phyloP scores from a whole-genome alignment of 2,329 filamentous ascomycete genomes.

The Calonectria montana region DNA sequence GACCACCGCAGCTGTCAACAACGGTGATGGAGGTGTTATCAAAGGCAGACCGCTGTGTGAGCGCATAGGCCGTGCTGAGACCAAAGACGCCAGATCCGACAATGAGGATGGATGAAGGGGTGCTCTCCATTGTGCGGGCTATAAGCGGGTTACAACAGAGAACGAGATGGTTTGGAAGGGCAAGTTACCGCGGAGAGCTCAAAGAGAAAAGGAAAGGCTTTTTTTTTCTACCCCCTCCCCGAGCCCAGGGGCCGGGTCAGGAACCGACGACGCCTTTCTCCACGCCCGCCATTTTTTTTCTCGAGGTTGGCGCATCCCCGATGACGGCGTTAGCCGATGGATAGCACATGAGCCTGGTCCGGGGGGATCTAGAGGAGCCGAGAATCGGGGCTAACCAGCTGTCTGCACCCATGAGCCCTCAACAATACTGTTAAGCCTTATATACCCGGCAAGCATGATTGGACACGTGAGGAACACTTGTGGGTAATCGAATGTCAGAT shows the following conservation, averaged over 20 bases:
- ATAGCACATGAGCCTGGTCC: slow-evolving; percentile 23
- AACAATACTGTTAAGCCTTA: slow-evolving; percentile 13
- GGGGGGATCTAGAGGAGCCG: slow-evolving; percentile 25
- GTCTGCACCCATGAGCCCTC: neutral
- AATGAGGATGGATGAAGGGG: slow-evolving; percentile 69
- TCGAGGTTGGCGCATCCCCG: slow-evolving; percentile 33
- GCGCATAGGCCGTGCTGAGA: slow-evolving; percentile 71
- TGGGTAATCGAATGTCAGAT: neutral
- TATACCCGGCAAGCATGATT: slow-evolving; percentile 2
- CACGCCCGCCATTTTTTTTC: slow-evolving; percentile 32
- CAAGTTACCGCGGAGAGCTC: slow-evolving; percentile 16
- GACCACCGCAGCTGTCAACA: slow-evolving; percentile 65
- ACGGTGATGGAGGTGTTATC: slow-evolving; percentile 66
- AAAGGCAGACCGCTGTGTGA: slow-evolving; percentile 72
- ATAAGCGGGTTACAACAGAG: slow-evolving; percentile 11
- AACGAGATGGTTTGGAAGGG: slow-evolving; percentile 7
- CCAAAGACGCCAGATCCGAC: slow-evolving; percentile 76
- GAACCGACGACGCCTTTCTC: slow-evolving; percentile 10
- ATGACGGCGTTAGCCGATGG: slow-evolving; percentile 39
- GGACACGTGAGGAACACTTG: neutral
- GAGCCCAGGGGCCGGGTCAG: neutral
- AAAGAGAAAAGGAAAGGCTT: neutral
- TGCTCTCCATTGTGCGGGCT: slow-evolving; percentile 42
- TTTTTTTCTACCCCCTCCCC: neutral
- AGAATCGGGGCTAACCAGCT: slow-evolving; percentile 34